Conservation (phyloP, 1,284 basidiomycete genomes). For the Rhodotorula sp. region DNA sequence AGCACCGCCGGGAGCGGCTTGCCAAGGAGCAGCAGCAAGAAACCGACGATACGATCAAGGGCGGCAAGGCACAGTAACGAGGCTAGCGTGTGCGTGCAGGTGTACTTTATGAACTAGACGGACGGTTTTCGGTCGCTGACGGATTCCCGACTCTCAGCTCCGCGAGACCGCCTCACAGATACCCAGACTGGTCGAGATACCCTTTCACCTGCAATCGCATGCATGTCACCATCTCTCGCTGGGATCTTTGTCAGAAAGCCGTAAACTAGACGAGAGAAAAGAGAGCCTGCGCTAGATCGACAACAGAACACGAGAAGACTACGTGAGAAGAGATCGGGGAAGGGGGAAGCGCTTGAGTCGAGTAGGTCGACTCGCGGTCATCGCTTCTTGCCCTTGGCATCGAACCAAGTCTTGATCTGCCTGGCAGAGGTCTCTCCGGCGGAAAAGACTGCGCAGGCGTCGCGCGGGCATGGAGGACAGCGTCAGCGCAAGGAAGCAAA, state of each 20-base stretch:
- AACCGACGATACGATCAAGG: neutral
- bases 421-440: constrained; percentile 41
- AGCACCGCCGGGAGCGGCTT: constrained; percentile 17
- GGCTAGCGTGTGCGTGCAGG: neutral
- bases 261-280: neutral
- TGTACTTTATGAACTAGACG: no score
- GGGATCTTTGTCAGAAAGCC: neutral
- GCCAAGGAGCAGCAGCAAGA: constrained; percentile 20
- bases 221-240: neutral
- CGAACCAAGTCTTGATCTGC: constrained; percentile 42
- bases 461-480: no score
- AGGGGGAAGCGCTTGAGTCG: neutral
- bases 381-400: constrained; percentile 26
- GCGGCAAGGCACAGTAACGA: constrained; percentile 21
- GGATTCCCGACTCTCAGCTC: no score
- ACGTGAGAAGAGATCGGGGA: neutral
- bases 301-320: constrained; percentile 8
- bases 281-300: constrained; percentile 3
- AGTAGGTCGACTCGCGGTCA: neutral
- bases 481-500: neutral
- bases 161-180: neutral
- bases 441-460: constrained; percentile 35
- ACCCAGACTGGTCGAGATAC: neutral
- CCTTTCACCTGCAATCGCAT: neutral
- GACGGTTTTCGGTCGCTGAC: no score